Evolutionary conservation across 345 rosid genomes (phyloP).

Genomic region (Syzygium grande): DNA sequence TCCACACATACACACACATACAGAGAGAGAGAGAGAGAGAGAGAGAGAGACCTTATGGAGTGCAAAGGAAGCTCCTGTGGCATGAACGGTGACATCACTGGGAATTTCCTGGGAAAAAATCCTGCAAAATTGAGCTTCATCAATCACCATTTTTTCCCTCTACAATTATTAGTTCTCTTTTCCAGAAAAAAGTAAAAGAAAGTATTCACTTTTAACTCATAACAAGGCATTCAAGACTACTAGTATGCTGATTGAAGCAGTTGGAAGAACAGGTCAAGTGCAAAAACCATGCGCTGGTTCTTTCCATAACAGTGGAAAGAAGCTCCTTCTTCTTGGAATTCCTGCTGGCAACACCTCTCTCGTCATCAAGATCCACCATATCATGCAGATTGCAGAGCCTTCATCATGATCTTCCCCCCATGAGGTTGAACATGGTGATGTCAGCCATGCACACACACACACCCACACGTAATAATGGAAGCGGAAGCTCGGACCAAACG

Average conservation of each 20-base stretch:
- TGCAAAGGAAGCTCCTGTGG: conserved; percentile 67
- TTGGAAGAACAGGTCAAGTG: not conserved
- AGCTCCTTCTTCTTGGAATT: conserved; percentile 68
- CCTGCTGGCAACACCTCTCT: conserved; percentile 14
- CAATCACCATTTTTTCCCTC: not conserved
- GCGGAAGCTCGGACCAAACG: not conserved
- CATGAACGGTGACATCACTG: conserved; percentile 76
- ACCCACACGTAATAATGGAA: not conserved
- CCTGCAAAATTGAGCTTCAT: conserved; percentile 31
- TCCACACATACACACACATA: not conserved
- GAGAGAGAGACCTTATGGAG: conserved; percentile 58
- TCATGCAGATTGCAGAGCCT: conserved; percentile 23
- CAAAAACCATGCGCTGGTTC: conserved; percentile 77
- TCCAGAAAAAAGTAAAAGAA: not conserved
- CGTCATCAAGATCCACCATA: not conserved
- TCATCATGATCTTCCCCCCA: conserved; percentile 29
- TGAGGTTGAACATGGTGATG: conserved; percentile 1
- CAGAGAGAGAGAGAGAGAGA: not conserved
- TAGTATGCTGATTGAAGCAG: not conserved
- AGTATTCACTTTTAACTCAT: not conserved
- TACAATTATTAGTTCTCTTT: not conserved
- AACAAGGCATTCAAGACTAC: not conserved
- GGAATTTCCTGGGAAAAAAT: conserved; percentile 93
- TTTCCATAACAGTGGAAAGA: conserved; percentile 76
- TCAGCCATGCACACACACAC: not conserved